A percentile compares a stretch with the other conserved stretches of the same genome.
Conservation (phyloP, 768 basidiomycete genomes). For the Pisolithus microcarpus region DNA sequence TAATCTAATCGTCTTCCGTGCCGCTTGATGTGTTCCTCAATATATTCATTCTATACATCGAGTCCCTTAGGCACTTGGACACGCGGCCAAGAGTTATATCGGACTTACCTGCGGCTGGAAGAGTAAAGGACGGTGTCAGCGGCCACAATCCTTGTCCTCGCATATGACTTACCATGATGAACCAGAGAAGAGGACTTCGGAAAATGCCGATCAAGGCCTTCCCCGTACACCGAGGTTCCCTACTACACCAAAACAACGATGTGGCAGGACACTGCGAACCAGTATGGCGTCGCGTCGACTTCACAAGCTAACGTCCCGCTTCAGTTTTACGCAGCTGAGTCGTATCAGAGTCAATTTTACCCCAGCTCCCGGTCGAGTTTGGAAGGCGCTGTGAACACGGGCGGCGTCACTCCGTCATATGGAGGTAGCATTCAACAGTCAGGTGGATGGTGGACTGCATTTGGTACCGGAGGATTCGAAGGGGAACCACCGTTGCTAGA, state of each 20-base stretch:
- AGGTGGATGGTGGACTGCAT: slow-evolving; percentile 91
- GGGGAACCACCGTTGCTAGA: slow-evolving; percentile 93
- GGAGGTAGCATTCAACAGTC: slow-evolving; percentile 67
- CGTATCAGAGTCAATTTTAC: slow-evolving; percentile 55
- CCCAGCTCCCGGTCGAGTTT: slow-evolving; percentile 68
- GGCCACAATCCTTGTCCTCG: not conserved
- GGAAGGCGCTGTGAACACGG: slow-evolving; percentile 53
- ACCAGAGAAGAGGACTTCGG: slow-evolving; percentile 10
- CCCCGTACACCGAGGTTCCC: not conserved
- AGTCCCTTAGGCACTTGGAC: slow-evolving; percentile 5
- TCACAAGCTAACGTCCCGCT: slow-evolving; percentile 53
- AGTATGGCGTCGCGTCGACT: slow-evolving; percentile 49
- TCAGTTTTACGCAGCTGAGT: slow-evolving; percentile 69
- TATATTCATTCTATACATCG: slow-evolving; percentile 84
- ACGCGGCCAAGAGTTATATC: not conserved
- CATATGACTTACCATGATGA: slow-evolving; percentile 22
- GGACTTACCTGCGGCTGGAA: slow-evolving; percentile 58
- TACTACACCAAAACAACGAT: slow-evolving; percentile 30
- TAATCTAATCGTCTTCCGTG: slow-evolving; percentile 95
- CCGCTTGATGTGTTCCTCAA: slow-evolving; percentile 96
- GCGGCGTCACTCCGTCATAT: slow-evolving; percentile 42
- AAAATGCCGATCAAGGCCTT: slow-evolving; percentile 20
- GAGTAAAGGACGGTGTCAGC: slow-evolving; percentile 10
- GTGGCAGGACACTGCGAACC: slow-evolving; percentile 67
- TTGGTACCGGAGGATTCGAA: slow-evolving; percentile 91